Percentiles rank a stretch among this genome's conserved stretches.
Conservation (phyloP, 139 green algal species). For the Nannochloris sp. region DNA sequence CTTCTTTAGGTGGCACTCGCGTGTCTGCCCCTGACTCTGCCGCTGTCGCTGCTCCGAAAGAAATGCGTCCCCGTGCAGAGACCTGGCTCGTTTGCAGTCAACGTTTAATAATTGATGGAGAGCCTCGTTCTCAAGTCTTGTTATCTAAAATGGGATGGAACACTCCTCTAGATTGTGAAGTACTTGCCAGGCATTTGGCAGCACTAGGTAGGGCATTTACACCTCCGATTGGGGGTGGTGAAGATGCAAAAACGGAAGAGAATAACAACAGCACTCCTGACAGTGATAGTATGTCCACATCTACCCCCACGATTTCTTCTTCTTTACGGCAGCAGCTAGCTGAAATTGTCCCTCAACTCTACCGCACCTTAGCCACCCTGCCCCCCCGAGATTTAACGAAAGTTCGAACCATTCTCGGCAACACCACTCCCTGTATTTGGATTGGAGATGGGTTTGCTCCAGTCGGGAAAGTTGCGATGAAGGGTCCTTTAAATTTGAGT, state of each 20-base stretch:
- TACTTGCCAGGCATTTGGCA: not conserved
- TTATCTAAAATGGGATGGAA: not conserved
- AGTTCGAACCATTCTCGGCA: conserved; percentile 14
- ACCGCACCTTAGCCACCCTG: conserved; percentile 8
- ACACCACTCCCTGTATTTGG: conserved; percentile 52
- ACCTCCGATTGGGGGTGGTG: too few relatives aligned
- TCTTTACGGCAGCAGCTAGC: too few relatives aligned
- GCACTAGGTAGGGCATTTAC: not conserved
- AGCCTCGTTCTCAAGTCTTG: not conserved
- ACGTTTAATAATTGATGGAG: not conserved
- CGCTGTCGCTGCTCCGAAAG: too few relatives aligned
- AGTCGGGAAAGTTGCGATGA: conserved; percentile 47
- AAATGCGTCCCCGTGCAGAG: too few relatives aligned
- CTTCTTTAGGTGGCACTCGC: not conserved
- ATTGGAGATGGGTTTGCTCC: conserved; percentile 62
- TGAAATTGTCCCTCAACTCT: conserved; percentile 58
- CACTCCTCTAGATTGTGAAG: not conserved
- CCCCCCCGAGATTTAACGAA: not conserved
- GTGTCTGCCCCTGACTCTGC: not conserved
- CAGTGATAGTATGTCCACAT: too few relatives aligned
- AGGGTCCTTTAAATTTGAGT: conserved; percentile 8
- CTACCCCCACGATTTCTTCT: too few relatives aligned
- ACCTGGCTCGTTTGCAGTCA: not conserved
- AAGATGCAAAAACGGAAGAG: too few relatives aligned
- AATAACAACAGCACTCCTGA: too few relatives aligned